phyloP scores from a whole-genome alignment of 2,329 filamentous ascomycete genomes.

The Nothophaeocryptopus gaeumannii region DNA sequence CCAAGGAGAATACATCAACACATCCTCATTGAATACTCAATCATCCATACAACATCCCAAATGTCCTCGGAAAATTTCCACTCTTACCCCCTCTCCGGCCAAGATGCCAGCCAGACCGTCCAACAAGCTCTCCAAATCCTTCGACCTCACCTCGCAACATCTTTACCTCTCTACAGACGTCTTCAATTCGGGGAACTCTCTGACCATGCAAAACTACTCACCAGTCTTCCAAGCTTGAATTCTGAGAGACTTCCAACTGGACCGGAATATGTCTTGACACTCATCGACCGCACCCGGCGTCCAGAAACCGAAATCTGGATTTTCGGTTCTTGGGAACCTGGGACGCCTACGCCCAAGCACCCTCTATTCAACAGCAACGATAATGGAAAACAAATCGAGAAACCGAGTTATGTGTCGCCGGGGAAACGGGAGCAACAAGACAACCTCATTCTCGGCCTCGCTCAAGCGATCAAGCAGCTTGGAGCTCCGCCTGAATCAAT shows the following conservation, averaged over 20 bases:
- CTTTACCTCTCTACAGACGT: constrained; percentile 61
- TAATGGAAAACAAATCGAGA: no score
- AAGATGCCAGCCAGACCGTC: neutral
- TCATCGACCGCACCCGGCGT: constrained; percentile 58
- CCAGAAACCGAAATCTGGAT: constrained; percentile 66
- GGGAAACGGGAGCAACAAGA: constrained; percentile 1
- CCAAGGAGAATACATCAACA: neutral
- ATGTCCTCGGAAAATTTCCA: neutral
- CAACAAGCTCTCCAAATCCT: constrained; percentile 49
- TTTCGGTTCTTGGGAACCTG: constrained; percentile 43
- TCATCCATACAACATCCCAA: neutral
- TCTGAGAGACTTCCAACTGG: neutral
- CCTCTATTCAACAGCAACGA: no score
- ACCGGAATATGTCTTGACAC: constrained; percentile 52
- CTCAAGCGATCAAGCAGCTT: constrained; percentile 12
- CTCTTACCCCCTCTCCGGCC: constrained; percentile 1
- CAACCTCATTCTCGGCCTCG: constrained; percentile 16
- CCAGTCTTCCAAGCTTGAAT: constrained; percentile 29
- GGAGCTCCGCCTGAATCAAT: constrained; percentile 11
- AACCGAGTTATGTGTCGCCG: neutral
- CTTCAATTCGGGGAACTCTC: constrained; percentile 55
- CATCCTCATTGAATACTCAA: neutral
- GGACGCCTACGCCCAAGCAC: no score
- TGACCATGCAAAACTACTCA: constrained; percentile 44
- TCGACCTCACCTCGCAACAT: constrained; percentile 53